Conservation (phyloP, 2,329 filamentous ascomycete genomes). For the Acrodontium crateriforme region DNA sequence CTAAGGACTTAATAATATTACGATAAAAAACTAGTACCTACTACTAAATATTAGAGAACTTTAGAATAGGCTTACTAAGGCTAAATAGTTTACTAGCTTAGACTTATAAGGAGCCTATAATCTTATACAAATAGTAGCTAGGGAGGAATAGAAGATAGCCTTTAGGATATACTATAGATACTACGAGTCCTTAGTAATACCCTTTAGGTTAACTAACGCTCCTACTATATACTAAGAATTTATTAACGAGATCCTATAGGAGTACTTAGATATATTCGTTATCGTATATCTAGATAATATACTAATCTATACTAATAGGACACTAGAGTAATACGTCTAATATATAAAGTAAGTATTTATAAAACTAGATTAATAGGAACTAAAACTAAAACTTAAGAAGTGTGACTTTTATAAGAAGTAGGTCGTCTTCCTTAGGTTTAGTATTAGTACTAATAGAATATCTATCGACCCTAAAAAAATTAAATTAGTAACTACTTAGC, state of each 20-base stretch:
- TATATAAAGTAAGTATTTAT: conserved; percentile 2
- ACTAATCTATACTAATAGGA: conserved; percentile 10
- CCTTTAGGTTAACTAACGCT: conserved; percentile 9
- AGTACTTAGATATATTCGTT: conserved; percentile 12
- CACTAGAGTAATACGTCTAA: conserved; percentile 1
- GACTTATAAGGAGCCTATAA: no score
- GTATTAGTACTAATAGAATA: conserved; percentile 11
- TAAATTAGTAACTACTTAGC: no score
- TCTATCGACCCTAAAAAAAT: conserved; percentile 7
- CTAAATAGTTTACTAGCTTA: no score
- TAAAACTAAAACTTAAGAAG: conserved; percentile 11
- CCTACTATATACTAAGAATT: conserved; percentile 3
- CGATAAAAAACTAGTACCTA: conserved; percentile 21
- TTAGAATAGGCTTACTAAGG: no score
- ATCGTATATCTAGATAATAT: conserved; percentile 14
- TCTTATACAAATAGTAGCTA: no score
- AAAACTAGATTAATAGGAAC: conserved; percentile 1
- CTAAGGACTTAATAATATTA: no score
- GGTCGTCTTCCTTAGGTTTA: conserved; percentile 14
- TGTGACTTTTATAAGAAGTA: conserved; percentile 17
- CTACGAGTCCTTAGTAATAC: conserved; percentile 24
- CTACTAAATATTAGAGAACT: conserved; percentile 19
- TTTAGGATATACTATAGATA: conserved; percentile 21
- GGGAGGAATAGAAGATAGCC: conserved; percentile 23
- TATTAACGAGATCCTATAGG: conserved; percentile 12